Evolutionary conservation across 169 alveolate genomes (phyloP).

Genomic region (Miamiensis avidus): DNA sequence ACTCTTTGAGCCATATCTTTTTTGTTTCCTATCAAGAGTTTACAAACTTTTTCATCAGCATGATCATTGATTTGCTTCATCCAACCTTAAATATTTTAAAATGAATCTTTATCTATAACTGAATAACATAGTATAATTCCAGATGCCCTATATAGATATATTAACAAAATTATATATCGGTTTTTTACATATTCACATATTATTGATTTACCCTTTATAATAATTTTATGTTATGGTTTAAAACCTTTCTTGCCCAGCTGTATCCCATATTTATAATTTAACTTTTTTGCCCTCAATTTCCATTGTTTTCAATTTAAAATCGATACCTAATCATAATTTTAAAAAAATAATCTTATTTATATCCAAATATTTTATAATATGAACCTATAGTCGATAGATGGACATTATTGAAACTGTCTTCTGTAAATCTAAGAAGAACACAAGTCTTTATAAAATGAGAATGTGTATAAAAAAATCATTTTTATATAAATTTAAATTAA

Average conservation of each 20-base stretch:
- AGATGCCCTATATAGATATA: slow-evolving; percentile 35
- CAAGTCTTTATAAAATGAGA: slow-evolving; percentile 41
- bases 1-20: slow-evolving; percentile 35
- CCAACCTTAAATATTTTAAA: slow-evolving; percentile 54
- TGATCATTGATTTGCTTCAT: slow-evolving; percentile 46
- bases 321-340: slow-evolving; percentile 31
- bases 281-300: slow-evolving; percentile 51
- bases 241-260: slow-evolving; percentile 71
- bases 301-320: slow-evolving; percentile 44
- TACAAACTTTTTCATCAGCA: slow-evolving; percentile 31
- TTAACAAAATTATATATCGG: too few relatives aligned
- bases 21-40: slow-evolving; percentile 49
- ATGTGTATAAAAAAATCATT: not conserved
- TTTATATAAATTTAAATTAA: not conserved
- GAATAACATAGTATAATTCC: slow-evolving; percentile 60
- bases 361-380: too few relatives aligned
- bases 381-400: slow-evolving; percentile 61
- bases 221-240: slow-evolving; percentile 52
- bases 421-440: slow-evolving; percentile 66
- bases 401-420: slow-evolving; percentile 60
- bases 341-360: not conserved
- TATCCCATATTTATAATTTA: slow-evolving; percentile 64
- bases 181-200: not conserved
- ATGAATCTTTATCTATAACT: slow-evolving; percentile 47
- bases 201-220: slow-evolving; percentile 39